Base-by-base conservation (phyloP, 176 grass and related monocot genomes). In the Cenchrus purpureus region DNA sequence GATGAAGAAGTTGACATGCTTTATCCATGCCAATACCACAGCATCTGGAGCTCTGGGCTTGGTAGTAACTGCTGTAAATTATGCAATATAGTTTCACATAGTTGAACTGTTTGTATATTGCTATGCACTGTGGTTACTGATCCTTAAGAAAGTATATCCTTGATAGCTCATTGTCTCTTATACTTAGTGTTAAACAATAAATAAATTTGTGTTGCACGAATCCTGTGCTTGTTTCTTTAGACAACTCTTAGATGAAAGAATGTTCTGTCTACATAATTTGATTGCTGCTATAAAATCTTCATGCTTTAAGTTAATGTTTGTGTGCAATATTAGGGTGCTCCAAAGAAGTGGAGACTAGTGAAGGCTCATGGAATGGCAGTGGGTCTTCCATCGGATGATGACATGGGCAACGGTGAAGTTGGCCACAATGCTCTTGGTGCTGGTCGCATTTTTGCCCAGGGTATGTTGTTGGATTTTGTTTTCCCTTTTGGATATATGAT, bases 361-460 rank as follows among this genome's bases (percentile, higher is more conserved):
- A 96, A 93, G 88, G 93, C 97, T 91, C 97, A 96, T 82, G 97
- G 97, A 86, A 96, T 81, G 45, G 97, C 97, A 6, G 97, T 98
- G 13, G 93, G 97, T 44, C 91, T 98, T 31, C 97, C 97, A 66
- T 89, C 65, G 76, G 93, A 96, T 4, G 97, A 98, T 62, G 97
- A 98, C 88, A 98, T 96, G 97, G 97, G 97, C 69, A 98, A 98
- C 81, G 96, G 97, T 89, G 97, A 98, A 87, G 96, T 98, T 49
- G 96, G 93, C 29, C 96, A 98, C 88, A 95, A 98, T 60, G 97
- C 97, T 68, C 91, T 98, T 80, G 97, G 97, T 13, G 97, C 97
- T 80, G 93, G 93, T 32, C 89, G 93, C 5, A 95, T 98, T 86
- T 98, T 75, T 31, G 89, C 93, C 53, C 97, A 95, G 97, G 93